phyloP scores from a whole-genome alignment of 768 basidiomycete species.

The Dacryopinax spathularia region DNA sequence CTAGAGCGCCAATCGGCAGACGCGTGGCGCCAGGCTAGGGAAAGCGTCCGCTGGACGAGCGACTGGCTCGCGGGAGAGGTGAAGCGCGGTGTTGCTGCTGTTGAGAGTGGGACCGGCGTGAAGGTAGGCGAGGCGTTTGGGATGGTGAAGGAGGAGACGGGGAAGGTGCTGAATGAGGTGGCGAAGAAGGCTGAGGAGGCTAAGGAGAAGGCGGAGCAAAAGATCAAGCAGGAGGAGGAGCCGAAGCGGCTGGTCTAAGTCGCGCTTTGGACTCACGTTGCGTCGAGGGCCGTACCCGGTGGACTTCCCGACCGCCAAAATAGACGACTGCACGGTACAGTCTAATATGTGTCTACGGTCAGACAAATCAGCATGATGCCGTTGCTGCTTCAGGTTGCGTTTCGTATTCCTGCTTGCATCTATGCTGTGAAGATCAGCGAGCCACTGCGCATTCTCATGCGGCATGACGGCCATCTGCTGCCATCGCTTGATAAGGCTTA shows the following conservation, averaged over 20 bases:
- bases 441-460: no score
- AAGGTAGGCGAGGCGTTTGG: slow-evolving; percentile 50
- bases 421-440: no score
- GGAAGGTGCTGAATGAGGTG: slow-evolving; percentile 2
- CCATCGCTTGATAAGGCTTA: no score
- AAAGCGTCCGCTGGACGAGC: slow-evolving; percentile 34
- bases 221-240: slow-evolving; percentile 13
- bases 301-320: not conserved
- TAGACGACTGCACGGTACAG: not conserved
- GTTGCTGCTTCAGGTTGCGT: no score
- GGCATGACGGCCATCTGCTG: no score
- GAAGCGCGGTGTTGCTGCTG: slow-evolving; percentile 33
- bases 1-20: slow-evolving; percentile 16
- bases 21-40: slow-evolving; percentile 35
- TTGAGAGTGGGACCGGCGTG: slow-evolving; percentile 60
- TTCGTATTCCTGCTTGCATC: no score
- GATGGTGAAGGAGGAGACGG: slow-evolving; percentile 21
- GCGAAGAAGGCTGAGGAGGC: slow-evolving; percentile 13
- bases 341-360: slow-evolving; percentile 8
- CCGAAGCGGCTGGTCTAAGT: not conserved
- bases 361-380: no score
- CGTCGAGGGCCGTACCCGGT: no score
- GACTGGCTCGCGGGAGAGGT: slow-evolving; percentile 25
- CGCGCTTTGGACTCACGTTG: no score
- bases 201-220: slow-evolving; percentile 12